Conservation (phyloP, 2,329 filamentous ascomycete species). For the Phialophora macrospora region DNA sequence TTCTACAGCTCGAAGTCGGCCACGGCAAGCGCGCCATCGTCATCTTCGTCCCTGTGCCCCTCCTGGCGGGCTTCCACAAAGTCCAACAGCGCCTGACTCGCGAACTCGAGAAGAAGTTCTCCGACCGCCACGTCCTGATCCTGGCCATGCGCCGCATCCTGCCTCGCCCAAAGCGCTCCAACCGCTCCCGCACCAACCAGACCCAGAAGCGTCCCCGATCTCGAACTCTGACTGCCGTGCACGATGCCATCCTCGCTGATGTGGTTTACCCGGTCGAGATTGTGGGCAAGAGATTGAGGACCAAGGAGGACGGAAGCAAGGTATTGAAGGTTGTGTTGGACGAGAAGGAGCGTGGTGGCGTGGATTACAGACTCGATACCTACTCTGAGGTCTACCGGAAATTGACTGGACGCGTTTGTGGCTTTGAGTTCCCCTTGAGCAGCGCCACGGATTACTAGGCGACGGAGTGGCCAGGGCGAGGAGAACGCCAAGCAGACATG, state of each 20-base stretch:
- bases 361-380: slow-evolving; percentile 99
- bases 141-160: slow-evolving; percentile 98
- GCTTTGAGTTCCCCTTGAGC: slow-evolving; percentile 97
- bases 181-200: slow-evolving; percentile 92
- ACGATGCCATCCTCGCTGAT: slow-evolving; percentile 97
- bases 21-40: slow-evolving; percentile 99
- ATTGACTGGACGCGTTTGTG: slow-evolving; percentile 92
- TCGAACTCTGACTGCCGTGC: slow-evolving; percentile 96
- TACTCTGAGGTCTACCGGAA: slow-evolving; percentile 99
- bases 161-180: slow-evolving; percentile 97
- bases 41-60: slow-evolving; percentile 99
- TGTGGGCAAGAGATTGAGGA: slow-evolving; percentile 97
- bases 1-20: slow-evolving; percentile 93
- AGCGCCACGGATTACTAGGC: slow-evolving; percentile 77
- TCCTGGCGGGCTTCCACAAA: slow-evolving; percentile 98
- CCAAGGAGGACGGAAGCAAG: slow-evolving; percentile 99
- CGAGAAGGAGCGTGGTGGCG: slow-evolving; percentile 99
- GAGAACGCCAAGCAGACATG: neutral
- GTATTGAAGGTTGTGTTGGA: slow-evolving; percentile 98
- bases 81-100: slow-evolving; percentile 99
- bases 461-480: slow-evolving; percentile 38
- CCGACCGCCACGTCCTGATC: slow-evolving; percentile 99
- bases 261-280: slow-evolving; percentile 99
- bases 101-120: slow-evolving; percentile 99
- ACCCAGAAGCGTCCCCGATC: slow-evolving; percentile 99